These are phyloP conservation scores for Ustulina deusta DNA, from an alignment of 2,329 filamentous ascomycete genomes.

Conservation along the genomic window DNA sequence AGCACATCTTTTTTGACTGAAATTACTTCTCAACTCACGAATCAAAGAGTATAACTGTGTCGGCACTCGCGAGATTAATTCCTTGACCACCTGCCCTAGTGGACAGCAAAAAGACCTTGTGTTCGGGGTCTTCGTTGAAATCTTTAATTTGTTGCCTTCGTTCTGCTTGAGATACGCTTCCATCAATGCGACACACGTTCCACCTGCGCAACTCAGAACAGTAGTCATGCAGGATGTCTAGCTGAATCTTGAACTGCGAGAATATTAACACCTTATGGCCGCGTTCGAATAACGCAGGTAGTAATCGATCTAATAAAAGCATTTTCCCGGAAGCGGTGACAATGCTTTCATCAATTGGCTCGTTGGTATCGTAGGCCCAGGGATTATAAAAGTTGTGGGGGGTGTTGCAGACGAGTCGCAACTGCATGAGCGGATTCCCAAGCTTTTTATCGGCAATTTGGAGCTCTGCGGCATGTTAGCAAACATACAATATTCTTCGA, in stretches of 20 bases:
- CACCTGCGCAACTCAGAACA: constrained; percentile 80
- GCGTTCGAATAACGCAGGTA: constrained; percentile 77
- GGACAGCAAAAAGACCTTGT: constrained; percentile 85
- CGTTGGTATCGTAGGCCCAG: constrained; percentile 72
- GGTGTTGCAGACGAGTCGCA: constrained; percentile 90
- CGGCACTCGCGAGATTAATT: constrained; percentile 91
- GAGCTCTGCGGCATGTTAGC: constrained; percentile 67
- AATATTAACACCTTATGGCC: constrained; percentile 96
- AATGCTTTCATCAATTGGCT: constrained; percentile 79
- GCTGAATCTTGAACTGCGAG: constrained; percentile 93
- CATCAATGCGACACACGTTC: constrained; percentile 91
- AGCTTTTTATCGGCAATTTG: constrained; percentile 93
- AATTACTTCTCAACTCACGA: constrained; percentile 52
- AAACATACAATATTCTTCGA: background rate
- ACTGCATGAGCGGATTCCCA: constrained; percentile 91
- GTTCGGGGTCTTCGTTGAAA: constrained; percentile 75
- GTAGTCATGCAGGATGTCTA: constrained; percentile 92
- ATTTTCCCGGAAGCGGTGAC: constrained; percentile 94
- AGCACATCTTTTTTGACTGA: constrained; percentile 9
- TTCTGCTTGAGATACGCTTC: constrained; percentile 80
- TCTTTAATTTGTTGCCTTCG: constrained; percentile 77
- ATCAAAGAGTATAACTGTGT: constrained; percentile 94
- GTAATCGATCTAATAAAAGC: constrained; percentile 88
- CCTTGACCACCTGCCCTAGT: constrained; percentile 94
- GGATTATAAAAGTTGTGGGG: constrained; percentile 98